These are phyloP conservation scores for Pseudozyma tsukubaensis DNA, from an alignment of 1,284 basidiomycete genomes.

Conservation along the genomic window DNA sequence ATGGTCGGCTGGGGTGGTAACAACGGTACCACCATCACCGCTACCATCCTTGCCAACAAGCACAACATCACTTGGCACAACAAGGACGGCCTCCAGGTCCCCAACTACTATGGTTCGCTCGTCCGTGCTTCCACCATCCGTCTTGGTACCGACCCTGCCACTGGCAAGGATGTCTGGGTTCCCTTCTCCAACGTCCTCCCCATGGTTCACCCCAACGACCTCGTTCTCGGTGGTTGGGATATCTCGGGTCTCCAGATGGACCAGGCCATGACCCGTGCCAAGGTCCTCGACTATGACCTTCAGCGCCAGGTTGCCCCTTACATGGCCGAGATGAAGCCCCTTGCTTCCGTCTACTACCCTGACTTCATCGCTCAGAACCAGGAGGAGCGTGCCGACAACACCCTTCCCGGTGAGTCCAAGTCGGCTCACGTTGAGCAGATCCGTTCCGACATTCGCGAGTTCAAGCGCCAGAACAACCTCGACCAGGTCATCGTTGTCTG, in stretches of 20 bases:
- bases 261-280: slow-evolving; percentile 90
- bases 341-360: slow-evolving; percentile 87
- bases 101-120: slow-evolving; percentile 83
- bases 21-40: slow-evolving; percentile 94
- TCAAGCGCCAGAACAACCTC: slow-evolving; percentile 85
- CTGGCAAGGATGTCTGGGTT: slow-evolving; percentile 91
- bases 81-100: slow-evolving; percentile 89
- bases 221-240: slow-evolving; percentile 97
- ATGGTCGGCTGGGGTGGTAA: slow-evolving; percentile 97
- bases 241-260: slow-evolving; percentile 88
- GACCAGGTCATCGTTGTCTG: slow-evolving; percentile 89
- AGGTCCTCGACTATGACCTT: slow-evolving; percentile 95
- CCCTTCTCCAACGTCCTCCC: slow-evolving; percentile 93
- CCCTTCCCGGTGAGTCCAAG: slow-evolving; percentile 87
- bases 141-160: slow-evolving; percentile 83
- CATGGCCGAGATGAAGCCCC: slow-evolving; percentile 84
- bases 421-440: slow-evolving; percentile 90
- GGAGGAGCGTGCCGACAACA: slow-evolving; percentile 91
- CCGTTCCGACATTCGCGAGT: slow-evolving; percentile 90
- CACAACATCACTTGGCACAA: slow-evolving; percentile 96
- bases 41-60: slow-evolving; percentile 94
- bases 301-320: slow-evolving; percentile 92
- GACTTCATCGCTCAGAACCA: slow-evolving; percentile 92
- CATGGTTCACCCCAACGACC: slow-evolving; percentile 98
- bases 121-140: slow-evolving; percentile 94